Evolutionary conservation across 2,329 filamentous ascomycete genomes (phyloP), one percentile per base, ranked within the genome.

Genomic region (Rhynchosporium graminicola): DNA sequence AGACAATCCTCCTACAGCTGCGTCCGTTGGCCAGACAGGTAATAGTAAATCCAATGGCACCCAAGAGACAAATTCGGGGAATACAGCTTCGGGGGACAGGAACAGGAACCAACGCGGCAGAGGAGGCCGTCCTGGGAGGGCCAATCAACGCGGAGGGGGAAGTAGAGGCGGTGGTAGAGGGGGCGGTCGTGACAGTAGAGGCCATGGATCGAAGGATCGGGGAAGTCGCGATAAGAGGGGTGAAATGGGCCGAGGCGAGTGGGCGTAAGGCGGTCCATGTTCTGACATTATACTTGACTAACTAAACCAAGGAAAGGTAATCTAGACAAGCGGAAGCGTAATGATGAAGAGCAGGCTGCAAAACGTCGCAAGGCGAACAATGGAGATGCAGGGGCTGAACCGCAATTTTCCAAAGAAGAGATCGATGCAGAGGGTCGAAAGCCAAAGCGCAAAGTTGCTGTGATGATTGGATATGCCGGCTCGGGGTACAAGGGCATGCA

Each of bases 401-500:
- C 75, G 28, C 77, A 78, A 3, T 89, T 88, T 71, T 80, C 85
- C 59, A 84, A 90, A 70, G 92, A 95, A 67, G 93, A 97, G 77
- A 94, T 97, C 69, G 91, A 89, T 12, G 87, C 87, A 52, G 95
- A 99, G 76, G 88, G 89, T 74, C 87, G 94, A 67, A 87, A 87
- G 61, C 95, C 95, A 29, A 99, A 99, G 83, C 88, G 91, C 76
- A 99, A 99, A 80, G 94, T 97, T 56, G 95, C 94, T 46, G 92
- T 99, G 38, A 80, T 98, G 80, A 88, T 99, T 70, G 95, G 95
- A 15, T 99, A 99, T 76, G 92, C 93, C 5, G 95, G 95, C 56
- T 97, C 92, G 9, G 95, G 95, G 15, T 99, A 99, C 81, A 93
- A 92, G 78, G 95, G 95, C 72, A 96, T 99, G 88, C 95, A 99